Evolutionary conservation across 192 early-diverging fungal genomes (phyloP).

Genomic region (Coemansia sp.): DNA sequence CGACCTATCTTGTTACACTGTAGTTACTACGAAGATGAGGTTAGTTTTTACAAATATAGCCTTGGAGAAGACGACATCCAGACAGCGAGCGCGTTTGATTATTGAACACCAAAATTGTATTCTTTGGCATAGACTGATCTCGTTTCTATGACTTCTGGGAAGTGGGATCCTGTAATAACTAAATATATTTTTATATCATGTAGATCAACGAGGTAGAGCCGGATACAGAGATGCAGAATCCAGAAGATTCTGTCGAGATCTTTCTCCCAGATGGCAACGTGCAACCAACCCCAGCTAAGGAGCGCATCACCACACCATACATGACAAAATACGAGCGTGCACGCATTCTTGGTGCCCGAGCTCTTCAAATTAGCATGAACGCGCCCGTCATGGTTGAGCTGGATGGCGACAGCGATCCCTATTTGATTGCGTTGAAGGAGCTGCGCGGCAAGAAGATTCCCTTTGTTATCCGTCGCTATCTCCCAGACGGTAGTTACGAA

Average conservation of each 20-base stretch:
- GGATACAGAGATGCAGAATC: slow-evolving; percentile 33
- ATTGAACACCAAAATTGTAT: too few species aligned
- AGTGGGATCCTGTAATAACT: neutral
- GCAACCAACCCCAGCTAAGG: slow-evolving; percentile 54
- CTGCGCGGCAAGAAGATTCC: slow-evolving; percentile 90
- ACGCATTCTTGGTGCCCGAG: slow-evolving; percentile 84
- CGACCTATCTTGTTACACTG: too few species aligned
- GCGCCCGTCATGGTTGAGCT: slow-evolving; percentile 97
- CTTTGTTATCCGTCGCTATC: slow-evolving; percentile 84
- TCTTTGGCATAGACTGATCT: too few species aligned
- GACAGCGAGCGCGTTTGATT: too few species aligned
- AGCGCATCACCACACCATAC: slow-evolving; percentile 93
- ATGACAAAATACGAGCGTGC: slow-evolving; percentile 99
- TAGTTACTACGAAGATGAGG: too few species aligned
- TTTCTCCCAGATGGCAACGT: slow-evolving; percentile 38
- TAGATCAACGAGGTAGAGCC: slow-evolving; percentile 22
- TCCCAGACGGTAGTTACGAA: slow-evolving; percentile 93
- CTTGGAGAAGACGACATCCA: too few species aligned
- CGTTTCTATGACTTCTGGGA: neutral
- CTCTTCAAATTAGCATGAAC: slow-evolving; percentile 97
- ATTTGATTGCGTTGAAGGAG: slow-evolving; percentile 94
- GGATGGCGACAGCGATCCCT: slow-evolving; percentile 89
- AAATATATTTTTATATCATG: neutral
- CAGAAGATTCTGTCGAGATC: slow-evolving; percentile 44
- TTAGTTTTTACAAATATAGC: too few species aligned